Conservation (phyloP, 2,329 filamentous ascomycete species). For the Kalaharituber pfeilii region DNA sequence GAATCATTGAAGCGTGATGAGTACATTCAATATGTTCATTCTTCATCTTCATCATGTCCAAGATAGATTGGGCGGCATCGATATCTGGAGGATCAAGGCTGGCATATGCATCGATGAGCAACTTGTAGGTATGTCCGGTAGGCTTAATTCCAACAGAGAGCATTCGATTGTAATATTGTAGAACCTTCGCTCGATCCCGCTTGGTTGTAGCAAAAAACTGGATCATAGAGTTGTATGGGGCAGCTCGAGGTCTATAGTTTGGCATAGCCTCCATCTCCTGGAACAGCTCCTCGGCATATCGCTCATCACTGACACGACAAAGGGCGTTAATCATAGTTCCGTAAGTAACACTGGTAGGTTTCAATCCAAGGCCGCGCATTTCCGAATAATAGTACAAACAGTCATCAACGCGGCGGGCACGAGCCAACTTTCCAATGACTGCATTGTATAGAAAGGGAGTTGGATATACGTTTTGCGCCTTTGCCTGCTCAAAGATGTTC, state of each 20-base stretch:
- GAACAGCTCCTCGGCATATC: constrained; percentile 92
- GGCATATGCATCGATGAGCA: constrained; percentile 86
- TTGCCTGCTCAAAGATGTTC: constrained; percentile 90
- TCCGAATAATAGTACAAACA: constrained; percentile 96
- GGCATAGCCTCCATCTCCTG: constrained; percentile 98
- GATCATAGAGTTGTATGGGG: constrained; percentile 98
- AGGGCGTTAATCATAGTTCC: constrained; percentile 96
- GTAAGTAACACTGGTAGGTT: constrained; percentile 93
- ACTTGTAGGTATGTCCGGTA: constrained; percentile 92
- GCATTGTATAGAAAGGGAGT: constrained; percentile 97
- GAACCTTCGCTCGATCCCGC: constrained; percentile 82
- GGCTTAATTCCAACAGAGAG: constrained; percentile 68
- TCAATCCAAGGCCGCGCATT: constrained; percentile 84
- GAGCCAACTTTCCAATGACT: constrained; percentile 92
- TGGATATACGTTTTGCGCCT: constrained; percentile 83
- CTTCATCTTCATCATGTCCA: constrained; percentile 56
- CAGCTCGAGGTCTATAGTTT: constrained; percentile 95
- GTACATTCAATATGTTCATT: constrained; percentile 73
- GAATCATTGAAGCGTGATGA: constrained; percentile 88
- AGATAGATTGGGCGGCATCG: constrained; percentile 64
- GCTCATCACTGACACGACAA: constrained; percentile 92
- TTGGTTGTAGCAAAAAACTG: constrained; percentile 98
- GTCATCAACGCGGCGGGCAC: constrained; percentile 93
- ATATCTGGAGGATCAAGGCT: constrained; percentile 86
- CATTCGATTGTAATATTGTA: constrained; percentile 93